Evolutionary conservation across 257 asterid species (phyloP).

Genomic region (Verbascum thapsus): DNA sequence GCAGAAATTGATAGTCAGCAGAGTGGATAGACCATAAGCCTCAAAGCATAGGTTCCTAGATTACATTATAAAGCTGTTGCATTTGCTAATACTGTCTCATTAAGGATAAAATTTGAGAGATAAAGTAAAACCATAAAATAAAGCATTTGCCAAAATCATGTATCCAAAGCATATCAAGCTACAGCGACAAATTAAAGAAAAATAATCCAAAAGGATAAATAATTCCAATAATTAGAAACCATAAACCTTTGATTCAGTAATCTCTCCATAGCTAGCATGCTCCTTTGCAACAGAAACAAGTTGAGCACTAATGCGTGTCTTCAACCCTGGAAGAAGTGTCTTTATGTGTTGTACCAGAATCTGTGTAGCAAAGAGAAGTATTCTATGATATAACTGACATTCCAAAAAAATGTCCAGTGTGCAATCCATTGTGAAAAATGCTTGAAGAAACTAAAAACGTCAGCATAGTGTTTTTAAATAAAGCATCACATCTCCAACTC

Average conservation of each 20-base stretch:
- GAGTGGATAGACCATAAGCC: not conserved
- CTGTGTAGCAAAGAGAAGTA: conserved; percentile 42
- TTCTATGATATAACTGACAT: conserved; percentile 21
- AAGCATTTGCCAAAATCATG: too few relatives aligned
- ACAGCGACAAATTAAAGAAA: conserved; percentile 8
- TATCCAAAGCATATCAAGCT: conserved; percentile 14
- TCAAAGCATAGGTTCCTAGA: conserved; percentile 10
- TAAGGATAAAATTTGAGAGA: conserved; percentile 4
- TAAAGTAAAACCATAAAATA: conserved; percentile 20
- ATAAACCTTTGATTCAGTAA: conserved; percentile 95
- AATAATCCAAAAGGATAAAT: conserved; percentile 22
- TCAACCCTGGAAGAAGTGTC: conserved; percentile 86
- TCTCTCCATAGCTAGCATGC: conserved; percentile 94
- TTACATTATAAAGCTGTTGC: conserved; percentile 15
- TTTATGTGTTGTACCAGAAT: conserved; percentile 86
- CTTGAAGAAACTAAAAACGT: too few relatives aligned
- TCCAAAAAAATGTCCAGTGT: not conserved
- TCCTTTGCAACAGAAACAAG: conserved; percentile 89
- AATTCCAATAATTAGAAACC: conserved; percentile 8
- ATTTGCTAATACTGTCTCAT: conserved; percentile 4
- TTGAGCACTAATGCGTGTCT: conserved; percentile 72
- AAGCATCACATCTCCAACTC: too few relatives aligned
- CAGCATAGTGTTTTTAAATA: too few relatives aligned
- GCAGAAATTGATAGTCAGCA: too few relatives aligned
- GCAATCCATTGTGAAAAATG: not conserved